Conservation (phyloP, 805 yeast genomes). For the Groenewaldozyma salmanticensis region DNA sequence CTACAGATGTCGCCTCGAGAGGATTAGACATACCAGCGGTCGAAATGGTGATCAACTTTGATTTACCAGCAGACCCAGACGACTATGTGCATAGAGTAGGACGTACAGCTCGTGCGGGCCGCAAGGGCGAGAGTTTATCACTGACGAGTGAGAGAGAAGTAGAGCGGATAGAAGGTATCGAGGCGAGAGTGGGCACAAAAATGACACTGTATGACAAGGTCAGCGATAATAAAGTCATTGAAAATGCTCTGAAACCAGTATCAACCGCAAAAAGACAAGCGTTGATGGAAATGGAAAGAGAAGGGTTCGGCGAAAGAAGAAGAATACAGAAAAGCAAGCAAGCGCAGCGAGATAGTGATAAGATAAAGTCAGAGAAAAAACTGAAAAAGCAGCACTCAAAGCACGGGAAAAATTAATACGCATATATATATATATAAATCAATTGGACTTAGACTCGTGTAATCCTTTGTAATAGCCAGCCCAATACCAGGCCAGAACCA, state of each 20-base stretch:
- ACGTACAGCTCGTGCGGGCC: slow-evolving; percentile 98
- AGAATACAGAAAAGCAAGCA: slow-evolving; percentile 39
- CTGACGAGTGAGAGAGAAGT: slow-evolving; percentile 83
- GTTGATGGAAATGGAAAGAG: slow-evolving; percentile 86
- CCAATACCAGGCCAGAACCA: slow-evolving; percentile 24
- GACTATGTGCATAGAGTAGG: slow-evolving; percentile 96
- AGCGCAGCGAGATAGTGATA: not conserved
- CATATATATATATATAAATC: not conserved
- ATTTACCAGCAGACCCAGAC: slow-evolving; percentile 92
- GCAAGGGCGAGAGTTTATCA: slow-evolving; percentile 73
- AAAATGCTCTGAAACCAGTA: slow-evolving; percentile 56
- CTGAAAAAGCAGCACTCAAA: not conserved
- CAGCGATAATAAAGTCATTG: slow-evolving; percentile 68
- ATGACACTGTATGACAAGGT: slow-evolving; percentile 67
- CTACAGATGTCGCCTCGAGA: slow-evolving; percentile 96
- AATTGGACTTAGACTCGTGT: slow-evolving; percentile 9
- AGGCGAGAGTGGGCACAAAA: slow-evolving; percentile 68
- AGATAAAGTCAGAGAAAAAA: not conserved
- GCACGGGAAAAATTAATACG: not conserved
- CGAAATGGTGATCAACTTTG: slow-evolving; percentile 81
- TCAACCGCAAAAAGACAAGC: slow-evolving; percentile 86
- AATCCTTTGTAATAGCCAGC: slow-evolving; percentile 23
- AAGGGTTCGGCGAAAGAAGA: slow-evolving; percentile 70
- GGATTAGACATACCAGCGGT: slow-evolving; percentile 95
- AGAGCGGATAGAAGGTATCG: slow-evolving; percentile 71